Base-by-base conservation (phyloP, 192 early-diverging fungal genomes). In the Coemansia sp. region DNA sequence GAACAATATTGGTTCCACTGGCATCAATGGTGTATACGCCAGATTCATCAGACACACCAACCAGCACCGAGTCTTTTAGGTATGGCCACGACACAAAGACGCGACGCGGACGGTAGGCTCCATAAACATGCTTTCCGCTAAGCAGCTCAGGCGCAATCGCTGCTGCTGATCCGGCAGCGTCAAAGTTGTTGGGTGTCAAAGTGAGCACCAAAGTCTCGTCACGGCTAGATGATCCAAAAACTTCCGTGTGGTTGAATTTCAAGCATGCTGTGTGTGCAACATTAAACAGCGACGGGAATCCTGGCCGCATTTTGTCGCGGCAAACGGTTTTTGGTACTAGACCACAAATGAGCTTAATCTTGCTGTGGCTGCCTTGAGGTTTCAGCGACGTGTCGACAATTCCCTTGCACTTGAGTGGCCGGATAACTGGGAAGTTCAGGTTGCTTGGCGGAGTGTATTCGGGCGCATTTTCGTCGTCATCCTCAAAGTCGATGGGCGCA, bases 271-370 rank as follows among this genome's bases (percentile, higher is more conserved):
- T 82, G 65, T 91, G 82, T 26, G 83, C 77, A n/a, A 90, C 68
- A 0, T 93, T 92, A 48, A 91, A 68, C 56, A 99, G 66, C 6
- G 91, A 83, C 13, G 96, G 96, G 65, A 99, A 99, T 20, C 96
- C 96, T 13, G 94, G 76, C 14, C 86, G 74, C 15, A 85, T 60
- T 49, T 70, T 62, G 10, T 70, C 78, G 4, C 93, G 91, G 13
- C 83, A 65, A 20, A 67, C 64, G 1, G 84, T 81, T n/a, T 86
- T 90, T 13, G 67, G 35, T 45, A 83, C 79, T 52, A 94, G 78
- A 0, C 84, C 84, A 39, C 83, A 83, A 28, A 67, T 50, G 6
- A 92, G 70, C 11, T 68, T 61, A n/a, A 31, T 35, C 14, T 33
- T 56, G 14, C 26, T 13, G 23, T n/a, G 9, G 40, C 46, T 40